phyloP scores from a whole-genome alignment of 495 filamentous ascomycete genomes.

The Aspergillus sclerotiicarbonarius region DNA sequence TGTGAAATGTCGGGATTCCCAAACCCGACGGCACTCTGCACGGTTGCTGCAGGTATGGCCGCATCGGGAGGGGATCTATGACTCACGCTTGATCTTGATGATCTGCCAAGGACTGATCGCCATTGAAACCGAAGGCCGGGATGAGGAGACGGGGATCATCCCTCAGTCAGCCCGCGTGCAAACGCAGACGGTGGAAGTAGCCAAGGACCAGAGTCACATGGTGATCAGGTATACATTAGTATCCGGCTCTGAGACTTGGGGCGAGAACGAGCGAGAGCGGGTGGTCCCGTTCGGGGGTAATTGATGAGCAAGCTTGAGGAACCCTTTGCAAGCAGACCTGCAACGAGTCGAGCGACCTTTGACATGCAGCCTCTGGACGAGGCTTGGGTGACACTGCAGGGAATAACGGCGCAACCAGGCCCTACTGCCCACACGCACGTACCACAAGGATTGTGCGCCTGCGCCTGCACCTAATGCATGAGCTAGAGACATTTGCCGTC shows the following conservation, averaged over 20 bases:
- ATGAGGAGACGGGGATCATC: neutral
- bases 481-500: no score
- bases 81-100: constrained; percentile 13
- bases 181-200: neutral
- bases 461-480: no score
- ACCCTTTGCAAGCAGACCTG: no score
- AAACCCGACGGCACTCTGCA: constrained; percentile 37
- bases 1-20: constrained; percentile 42
- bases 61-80: constrained; percentile 52
- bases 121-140: neutral
- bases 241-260: neutral
- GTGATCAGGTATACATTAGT: neutral
- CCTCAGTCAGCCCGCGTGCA: neutral
- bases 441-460: no score
- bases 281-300: neutral
- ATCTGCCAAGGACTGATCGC: neutral
- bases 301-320: no score
- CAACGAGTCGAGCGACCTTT: no score
- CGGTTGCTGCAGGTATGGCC: constrained; percentile 27
- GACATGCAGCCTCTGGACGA: no score
- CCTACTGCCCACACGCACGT: no score
- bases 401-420: no score
- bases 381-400: no score
- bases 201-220: neutral
- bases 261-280: neutral